Conservation (phyloP, 805 yeast genomes). For the Torulaspora microellipsoides region DNA sequence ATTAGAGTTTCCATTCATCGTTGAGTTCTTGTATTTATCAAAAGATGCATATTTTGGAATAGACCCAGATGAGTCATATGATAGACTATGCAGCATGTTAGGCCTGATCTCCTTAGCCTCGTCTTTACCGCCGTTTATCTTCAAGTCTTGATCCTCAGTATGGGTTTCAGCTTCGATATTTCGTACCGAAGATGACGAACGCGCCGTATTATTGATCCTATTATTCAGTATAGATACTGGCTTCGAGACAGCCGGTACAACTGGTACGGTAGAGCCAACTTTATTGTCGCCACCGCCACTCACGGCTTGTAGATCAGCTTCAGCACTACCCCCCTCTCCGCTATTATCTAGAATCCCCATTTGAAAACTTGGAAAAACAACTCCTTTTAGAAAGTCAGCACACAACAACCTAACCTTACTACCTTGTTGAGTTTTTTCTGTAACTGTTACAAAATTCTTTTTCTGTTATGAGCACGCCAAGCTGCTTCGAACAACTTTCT, state of each 20-base stretch:
- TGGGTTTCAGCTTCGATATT: conserved; percentile 1
- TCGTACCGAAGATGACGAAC: conserved; percentile 4
- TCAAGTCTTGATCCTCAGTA: not conserved
- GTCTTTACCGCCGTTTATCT: not conserved
- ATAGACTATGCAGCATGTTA: not conserved
- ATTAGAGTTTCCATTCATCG: not conserved
- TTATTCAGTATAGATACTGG: conserved; percentile 20
- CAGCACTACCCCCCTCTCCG: conserved; percentile 1
- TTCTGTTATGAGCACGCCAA: too few species aligned
- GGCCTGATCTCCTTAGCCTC: conserved; percentile 1
- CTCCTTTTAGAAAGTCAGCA: too few species aligned
- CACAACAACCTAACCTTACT: too few species aligned
- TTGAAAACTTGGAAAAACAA: too few species aligned
- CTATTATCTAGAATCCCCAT: not conserved
- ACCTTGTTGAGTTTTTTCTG: too few species aligned
- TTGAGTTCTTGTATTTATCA: conserved; percentile 5
- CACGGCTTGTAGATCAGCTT: not conserved
- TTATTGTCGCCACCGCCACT: not conserved
- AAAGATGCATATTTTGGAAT: conserved; percentile 8
- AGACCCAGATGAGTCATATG: conserved; percentile 3
- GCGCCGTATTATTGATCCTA: conserved; percentile 3
- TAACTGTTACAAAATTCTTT: too few species aligned
- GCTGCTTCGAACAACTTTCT: too few species aligned
- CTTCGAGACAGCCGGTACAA: not conserved
- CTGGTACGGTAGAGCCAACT: not conserved